Base-by-base conservation (phyloP, 2,329 filamentous ascomycete genomes). In the Trichoderma lentiforme region DNA sequence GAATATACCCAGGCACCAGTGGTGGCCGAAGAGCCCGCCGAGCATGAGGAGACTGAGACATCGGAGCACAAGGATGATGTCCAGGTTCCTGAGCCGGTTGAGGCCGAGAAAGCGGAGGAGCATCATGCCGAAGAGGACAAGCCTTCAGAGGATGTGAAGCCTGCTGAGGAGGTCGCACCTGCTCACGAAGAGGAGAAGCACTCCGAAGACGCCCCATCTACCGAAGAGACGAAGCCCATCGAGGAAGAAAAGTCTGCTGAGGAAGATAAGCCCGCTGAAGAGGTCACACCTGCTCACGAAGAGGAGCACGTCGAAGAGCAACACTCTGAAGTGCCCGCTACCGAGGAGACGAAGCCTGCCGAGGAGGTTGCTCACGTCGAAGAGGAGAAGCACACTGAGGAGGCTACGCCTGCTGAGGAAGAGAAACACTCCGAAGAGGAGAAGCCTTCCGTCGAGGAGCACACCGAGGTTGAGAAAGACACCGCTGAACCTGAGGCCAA, bases 71-170 rank as follows among this genome's bases (percentile, higher is more conserved):
- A 70, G 9, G 67, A 70, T n/a, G 57, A 53, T 26, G 39, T 32
- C 32, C 28, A 28, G 2, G 67, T 61, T 4, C 18, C 67, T 21
- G 67, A 70, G n/a, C 43, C 67, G n/a, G 30, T 3, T 39, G 67
- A 70, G 58, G 21, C 39, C 6, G 56, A 70, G 26, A 70, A 70
- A n/a, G 47, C 47, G 21, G 67, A 69, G 18, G 68, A 71, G 43
- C 43, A 15, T 9, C 28, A 53, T 24, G 15, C 32, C 1, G 69
- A 65, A 24, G 61, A 57, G 5, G 30, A 15, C 18, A 60, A 71
- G 26, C 21, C 47, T 3, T 56, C 61, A 15, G 61, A 66, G 24
- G 61, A 56, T n/a, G 57, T 51, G 32, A 51, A 43, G 39, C 21
- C 21, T 24, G 36, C 43, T 24, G 47, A 53, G 47, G 47, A 53